phyloP scores from a whole-genome alignment of 2,329 filamentous ascomycete genomes.

The Fusarium verrucosum region DNA sequence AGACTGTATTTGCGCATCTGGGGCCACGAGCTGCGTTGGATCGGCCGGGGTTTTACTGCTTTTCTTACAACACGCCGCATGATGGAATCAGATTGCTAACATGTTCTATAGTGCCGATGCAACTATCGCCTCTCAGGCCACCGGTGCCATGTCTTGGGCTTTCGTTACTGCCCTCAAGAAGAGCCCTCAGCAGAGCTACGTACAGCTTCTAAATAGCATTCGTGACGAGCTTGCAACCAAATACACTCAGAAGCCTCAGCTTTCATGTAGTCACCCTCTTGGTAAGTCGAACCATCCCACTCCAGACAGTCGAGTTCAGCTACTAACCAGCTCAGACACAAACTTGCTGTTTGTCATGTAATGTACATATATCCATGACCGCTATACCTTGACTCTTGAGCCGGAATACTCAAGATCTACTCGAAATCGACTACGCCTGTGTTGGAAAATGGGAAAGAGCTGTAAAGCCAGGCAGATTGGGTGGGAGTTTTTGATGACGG shows the following conservation, averaged over 20 bases:
- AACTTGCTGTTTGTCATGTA: slow-evolving; percentile 72
- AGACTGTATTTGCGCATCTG: slow-evolving; percentile 54
- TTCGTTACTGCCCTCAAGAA: slow-evolving; percentile 94
- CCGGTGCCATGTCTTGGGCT: slow-evolving; percentile 97
- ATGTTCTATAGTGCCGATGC: slow-evolving; percentile 77
- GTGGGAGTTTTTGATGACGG: background rate
- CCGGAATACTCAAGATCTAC: slow-evolving; percentile 18
- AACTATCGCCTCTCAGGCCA: slow-evolving; percentile 88
- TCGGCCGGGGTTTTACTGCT: slow-evolving; percentile 2
- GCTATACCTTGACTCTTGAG: slow-evolving; percentile 23
- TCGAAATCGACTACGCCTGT: background rate
- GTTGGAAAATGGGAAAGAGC: background rate
- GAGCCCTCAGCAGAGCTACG: slow-evolving; percentile 98
- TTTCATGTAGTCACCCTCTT: slow-evolving; percentile 95
- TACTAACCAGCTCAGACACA: slow-evolving; percentile 59
- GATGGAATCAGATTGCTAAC: slow-evolving; percentile 24
- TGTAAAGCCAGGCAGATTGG: background rate
- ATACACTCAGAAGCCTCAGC: slow-evolving; percentile 93
- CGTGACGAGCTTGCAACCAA: slow-evolving; percentile 88
- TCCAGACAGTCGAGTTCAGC: background rate
- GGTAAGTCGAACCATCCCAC: slow-evolving; percentile 65
- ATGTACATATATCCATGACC: slow-evolving; percentile 35
- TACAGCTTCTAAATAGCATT: slow-evolving; percentile 95
- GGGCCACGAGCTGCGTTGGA: slow-evolving; percentile 59
- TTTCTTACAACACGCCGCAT: background rate